Conservation (phyloP, 139 green algal species). For the Micractinium conductrix region DNA sequence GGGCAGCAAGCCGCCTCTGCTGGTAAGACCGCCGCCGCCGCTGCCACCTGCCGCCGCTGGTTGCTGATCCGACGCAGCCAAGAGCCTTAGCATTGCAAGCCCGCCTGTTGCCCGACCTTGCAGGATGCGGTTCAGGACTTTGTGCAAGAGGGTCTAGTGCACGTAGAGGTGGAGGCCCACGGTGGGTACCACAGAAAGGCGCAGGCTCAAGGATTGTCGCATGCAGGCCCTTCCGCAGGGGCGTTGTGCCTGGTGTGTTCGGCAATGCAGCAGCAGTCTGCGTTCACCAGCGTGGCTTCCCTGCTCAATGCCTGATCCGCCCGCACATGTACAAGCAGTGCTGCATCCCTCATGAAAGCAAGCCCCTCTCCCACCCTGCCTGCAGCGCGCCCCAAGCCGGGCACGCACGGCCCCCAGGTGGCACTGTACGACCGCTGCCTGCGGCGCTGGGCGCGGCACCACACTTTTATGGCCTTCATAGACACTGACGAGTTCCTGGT, state of each 20-base stretch:
- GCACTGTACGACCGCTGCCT: conserved; percentile 47
- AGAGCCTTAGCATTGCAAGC: neutral
- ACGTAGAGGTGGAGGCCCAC: too few species aligned
- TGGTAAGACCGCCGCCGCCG: neutral
- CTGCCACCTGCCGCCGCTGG: too few species aligned
- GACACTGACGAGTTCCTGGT: conserved; percentile 65
- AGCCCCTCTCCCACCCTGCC: neutral
- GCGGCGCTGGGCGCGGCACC: conserved; percentile 11
- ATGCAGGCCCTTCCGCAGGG: too few species aligned
- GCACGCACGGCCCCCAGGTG: conserved; percentile 49
- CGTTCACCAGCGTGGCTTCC: too few species aligned
- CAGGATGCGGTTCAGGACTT: conserved; percentile 47
- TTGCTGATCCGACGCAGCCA: too few species aligned
- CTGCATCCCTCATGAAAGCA: too few species aligned
- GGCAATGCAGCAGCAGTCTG: too few species aligned
- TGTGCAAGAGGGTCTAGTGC: conserved; percentile 34
- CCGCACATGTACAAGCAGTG: too few species aligned
- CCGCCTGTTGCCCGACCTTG: neutral
- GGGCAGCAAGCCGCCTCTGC: conserved; percentile 44
- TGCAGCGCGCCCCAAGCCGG: conserved; percentile 26
- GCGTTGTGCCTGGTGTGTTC: too few species aligned
- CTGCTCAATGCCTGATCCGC: too few species aligned
- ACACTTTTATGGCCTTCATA: conserved; percentile 63
- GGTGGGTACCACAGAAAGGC: too few species aligned
- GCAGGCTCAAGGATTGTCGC: too few species aligned